phyloP scores from a whole-genome alignment of 1,139 yeast species.

The Zhuliangozyma blackwelliae region DNA sequence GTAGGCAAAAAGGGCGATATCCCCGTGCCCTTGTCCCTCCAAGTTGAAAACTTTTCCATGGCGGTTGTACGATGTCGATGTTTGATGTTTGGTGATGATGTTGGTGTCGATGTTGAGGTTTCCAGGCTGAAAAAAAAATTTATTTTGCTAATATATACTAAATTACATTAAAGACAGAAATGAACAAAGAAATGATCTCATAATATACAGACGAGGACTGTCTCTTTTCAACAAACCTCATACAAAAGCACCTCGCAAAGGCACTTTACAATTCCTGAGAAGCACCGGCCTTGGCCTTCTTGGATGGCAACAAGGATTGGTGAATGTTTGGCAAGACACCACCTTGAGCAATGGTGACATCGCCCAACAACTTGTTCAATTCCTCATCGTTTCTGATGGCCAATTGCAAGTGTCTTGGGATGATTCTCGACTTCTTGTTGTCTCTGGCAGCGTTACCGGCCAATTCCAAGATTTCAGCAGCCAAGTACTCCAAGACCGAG shows the following conservation, averaged over 20 bases:
- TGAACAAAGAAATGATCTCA: conserved; percentile 3
- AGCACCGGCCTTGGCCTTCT: conserved; percentile 72
- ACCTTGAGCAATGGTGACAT: conserved; percentile 95
- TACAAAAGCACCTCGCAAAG: background rate
- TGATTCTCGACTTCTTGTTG: conserved; percentile 55
- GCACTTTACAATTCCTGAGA: conserved; percentile 73
- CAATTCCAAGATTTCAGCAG: conserved; percentile 53
- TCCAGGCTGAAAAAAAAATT: background rate
- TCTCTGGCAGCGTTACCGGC: conserved; percentile 58
- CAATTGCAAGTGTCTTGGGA: conserved; percentile 51
- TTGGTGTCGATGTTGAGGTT: background rate
- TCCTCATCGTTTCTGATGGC: conserved; percentile 55
- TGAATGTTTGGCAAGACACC: conserved; percentile 98
- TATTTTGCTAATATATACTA: background rate
- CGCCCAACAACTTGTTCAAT: conserved; percentile 67
- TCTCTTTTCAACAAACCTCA: background rate
- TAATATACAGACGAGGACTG: conserved; percentile 1
- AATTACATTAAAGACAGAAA: background rate
- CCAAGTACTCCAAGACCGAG: conserved; percentile 49
- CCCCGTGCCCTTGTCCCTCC: conserved; percentile 82
- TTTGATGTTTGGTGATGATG: background rate
- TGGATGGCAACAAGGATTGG: conserved; percentile 93
- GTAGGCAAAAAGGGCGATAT: conserved; percentile 70
- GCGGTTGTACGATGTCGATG: background rate
- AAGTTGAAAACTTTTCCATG: conserved; percentile 73